Evolutionary conservation across 495 filamentous ascomycete genomes (phyloP).

Genomic region (Diplogelasinospora grovesii): DNA sequence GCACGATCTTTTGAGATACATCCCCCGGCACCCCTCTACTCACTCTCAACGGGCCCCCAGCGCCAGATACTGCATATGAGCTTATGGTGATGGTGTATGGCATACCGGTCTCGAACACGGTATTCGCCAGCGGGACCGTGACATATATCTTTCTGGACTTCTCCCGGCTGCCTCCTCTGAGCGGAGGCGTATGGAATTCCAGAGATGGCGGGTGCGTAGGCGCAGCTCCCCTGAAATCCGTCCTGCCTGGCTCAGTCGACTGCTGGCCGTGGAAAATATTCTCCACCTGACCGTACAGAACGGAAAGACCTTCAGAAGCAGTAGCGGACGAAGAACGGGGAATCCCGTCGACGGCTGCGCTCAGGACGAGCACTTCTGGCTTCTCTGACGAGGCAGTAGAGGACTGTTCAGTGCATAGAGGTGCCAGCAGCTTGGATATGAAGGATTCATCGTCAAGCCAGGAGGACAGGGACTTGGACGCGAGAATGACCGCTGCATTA

Average conservation of each 20-base stretch:
- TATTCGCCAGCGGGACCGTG: slow-evolving; percentile 65
- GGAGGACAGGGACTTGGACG: slow-evolving; percentile 26
- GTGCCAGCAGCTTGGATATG: slow-evolving; percentile 22
- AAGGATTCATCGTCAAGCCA: slow-evolving; percentile 35
- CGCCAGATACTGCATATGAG: too few relatives aligned
- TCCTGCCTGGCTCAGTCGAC: too few relatives aligned
- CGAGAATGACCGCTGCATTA: slow-evolving; percentile 29
- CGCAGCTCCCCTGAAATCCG: too few relatives aligned
- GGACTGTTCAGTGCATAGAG: slow-evolving; percentile 8
- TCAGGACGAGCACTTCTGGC: slow-evolving; percentile 20
- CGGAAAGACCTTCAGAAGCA: slow-evolving; percentile 35
- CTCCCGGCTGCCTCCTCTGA: slow-evolving; percentile 6
- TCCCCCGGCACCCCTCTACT: too few relatives aligned
- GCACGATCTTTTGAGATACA: too few relatives aligned
- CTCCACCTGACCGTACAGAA: slow-evolving; percentile 32
- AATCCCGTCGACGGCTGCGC: slow-evolving; percentile 32
- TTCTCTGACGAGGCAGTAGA: too few relatives aligned
- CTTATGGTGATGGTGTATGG: slow-evolving; percentile 54
- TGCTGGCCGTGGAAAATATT: too few relatives aligned
- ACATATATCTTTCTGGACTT: too few relatives aligned
- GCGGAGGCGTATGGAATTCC: slow-evolving; percentile 8
- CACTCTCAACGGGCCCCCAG: too few relatives aligned
- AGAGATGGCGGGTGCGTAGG: slow-evolving; percentile 10
- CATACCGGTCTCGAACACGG: slow-evolving; percentile 65
- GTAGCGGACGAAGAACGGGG: slow-evolving; percentile 15